Conservation (phyloP, 2,329 filamentous ascomycete genomes). For the Aureobasidium sp. region DNA sequence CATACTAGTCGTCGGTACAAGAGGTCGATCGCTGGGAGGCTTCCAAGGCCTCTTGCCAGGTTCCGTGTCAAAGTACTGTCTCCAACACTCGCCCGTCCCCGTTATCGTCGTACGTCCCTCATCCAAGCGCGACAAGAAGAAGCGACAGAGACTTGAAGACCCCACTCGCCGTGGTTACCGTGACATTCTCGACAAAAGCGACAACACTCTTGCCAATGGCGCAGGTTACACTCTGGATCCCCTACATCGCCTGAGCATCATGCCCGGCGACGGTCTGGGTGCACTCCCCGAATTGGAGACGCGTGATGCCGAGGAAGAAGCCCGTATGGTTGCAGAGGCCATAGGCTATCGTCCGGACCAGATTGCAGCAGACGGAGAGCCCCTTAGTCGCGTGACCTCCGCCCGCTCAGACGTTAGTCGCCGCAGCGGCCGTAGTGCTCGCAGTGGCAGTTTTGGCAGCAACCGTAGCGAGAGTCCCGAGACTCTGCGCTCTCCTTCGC, state of each 20-base stretch:
- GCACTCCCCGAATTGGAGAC: slow-evolving; percentile 25
- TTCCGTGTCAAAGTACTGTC: slow-evolving; percentile 88
- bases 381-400: slow-evolving; percentile 25
- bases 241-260: slow-evolving; percentile 41
- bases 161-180: slow-evolving; percentile 69
- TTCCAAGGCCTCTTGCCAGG: slow-evolving; percentile 82
- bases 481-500: slow-evolving; percentile 18
- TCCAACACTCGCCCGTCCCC: slow-evolving; percentile 87
- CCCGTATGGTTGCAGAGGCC: slow-evolving; percentile 34
- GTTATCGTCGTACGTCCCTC: slow-evolving; percentile 87
- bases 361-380: slow-evolving; percentile 22
- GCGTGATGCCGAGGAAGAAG: slow-evolving; percentile 28
- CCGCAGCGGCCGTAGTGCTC: slow-evolving; percentile 38
- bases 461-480: slow-evolving; percentile 23
- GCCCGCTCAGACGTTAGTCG: slow-evolving; percentile 21
- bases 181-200: slow-evolving; percentile 64
- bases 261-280: slow-evolving; percentile 32
- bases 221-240: slow-evolving; percentile 49
- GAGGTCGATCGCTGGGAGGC: slow-evolving; percentile 75
- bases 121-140: slow-evolving; percentile 83
- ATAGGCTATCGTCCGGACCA: slow-evolving; percentile 26
- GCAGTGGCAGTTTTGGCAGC: slow-evolving; percentile 45
- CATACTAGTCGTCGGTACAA: slow-evolving; percentile 83
- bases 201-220: slow-evolving; percentile 31
- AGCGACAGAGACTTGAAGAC: slow-evolving; percentile 74